Percentiles rank a stretch among this genome's conserved stretches.
phyloP scores from a whole-genome alignment of 169 alveolate genomes.

The Amoebophrya sp. region DNA sequence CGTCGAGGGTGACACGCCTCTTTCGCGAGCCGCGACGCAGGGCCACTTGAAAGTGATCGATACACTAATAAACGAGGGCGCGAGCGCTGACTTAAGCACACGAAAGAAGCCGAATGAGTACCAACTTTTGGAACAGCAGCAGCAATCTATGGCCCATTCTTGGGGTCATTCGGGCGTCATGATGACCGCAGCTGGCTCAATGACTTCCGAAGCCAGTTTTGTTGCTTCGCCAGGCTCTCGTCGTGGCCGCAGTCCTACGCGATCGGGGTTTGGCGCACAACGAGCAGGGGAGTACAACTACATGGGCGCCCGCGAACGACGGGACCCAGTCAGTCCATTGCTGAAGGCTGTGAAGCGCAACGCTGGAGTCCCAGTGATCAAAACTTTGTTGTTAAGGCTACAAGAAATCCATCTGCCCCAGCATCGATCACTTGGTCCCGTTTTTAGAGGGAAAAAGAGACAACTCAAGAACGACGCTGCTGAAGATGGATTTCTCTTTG shows the following conservation, averaged over 20 bases:
- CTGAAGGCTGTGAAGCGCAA: slow-evolving; percentile 1
- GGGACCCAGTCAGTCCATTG: not conserved
- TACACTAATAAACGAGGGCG: not conserved
- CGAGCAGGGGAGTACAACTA: not conserved
- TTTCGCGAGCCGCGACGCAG: not conserved
- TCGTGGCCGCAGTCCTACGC: not conserved
- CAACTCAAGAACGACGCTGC: not conserved
- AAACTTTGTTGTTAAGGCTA: not conserved
- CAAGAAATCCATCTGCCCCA: not conserved
- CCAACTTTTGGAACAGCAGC: no score
- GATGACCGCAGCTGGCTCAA: no score
- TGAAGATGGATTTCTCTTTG: no score
- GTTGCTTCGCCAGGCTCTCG: not conserved
- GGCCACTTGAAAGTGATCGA: not conserved
- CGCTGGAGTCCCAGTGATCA: not conserved
- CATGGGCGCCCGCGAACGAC: not conserved
- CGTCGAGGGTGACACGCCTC: not conserved
- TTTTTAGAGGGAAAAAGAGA: not conserved
- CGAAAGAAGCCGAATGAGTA: not conserved
- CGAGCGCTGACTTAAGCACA: not conserved
- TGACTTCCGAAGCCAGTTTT: not conserved
- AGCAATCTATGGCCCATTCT: no score
- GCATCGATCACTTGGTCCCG: not conserved
- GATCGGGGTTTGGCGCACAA: not conserved
- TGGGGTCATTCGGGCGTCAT: no score